Percentiles rank a stretch among this genome's conserved stretches.
Conservation (phyloP, 371 early-diverging fungal genomes). For the Parasitella parasitica region DNA sequence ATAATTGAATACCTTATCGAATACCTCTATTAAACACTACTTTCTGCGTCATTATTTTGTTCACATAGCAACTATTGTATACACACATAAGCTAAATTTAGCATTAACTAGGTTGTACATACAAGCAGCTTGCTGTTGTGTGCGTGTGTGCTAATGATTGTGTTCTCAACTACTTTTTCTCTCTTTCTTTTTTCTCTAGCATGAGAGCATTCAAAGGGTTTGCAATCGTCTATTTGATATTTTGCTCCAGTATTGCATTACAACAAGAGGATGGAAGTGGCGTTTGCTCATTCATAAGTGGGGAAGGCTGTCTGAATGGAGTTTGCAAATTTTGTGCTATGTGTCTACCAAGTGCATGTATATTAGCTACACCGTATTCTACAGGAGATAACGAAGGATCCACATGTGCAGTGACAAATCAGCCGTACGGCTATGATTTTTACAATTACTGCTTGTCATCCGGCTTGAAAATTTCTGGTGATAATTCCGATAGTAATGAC, state of each 20-base stretch:
- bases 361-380: slow-evolving; percentile 20
- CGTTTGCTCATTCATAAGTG: slow-evolving; percentile 11
- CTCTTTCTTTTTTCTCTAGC: not conserved
- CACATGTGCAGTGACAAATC: slow-evolving; percentile 20
- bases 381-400: slow-evolving; percentile 15
- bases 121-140: not conserved
- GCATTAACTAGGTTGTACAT: not conserved
- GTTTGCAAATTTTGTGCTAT: slow-evolving; percentile 46
- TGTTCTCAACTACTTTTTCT: not conserved
- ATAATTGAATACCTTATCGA: not conserved
- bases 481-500: not conserved
- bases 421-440: slow-evolving; percentile 24
- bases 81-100: not conserved
- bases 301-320: slow-evolving; percentile 19
- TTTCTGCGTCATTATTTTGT: not conserved
- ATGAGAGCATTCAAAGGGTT: not conserved
- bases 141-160: not conserved
- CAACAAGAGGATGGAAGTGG: not conserved
- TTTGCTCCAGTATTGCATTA: not conserved
- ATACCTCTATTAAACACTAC: not conserved
- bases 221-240: not conserved
- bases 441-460: slow-evolving; percentile 42
- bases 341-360: slow-evolving; percentile 37
- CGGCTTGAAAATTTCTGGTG: slow-evolving; percentile 27
- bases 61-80: no score